Percentiles rank a stretch among this genome's conserved stretches.
Evolutionary conservation across 441 rosid species (phyloP).

Genomic region (Corymbia calophylla): DNA sequence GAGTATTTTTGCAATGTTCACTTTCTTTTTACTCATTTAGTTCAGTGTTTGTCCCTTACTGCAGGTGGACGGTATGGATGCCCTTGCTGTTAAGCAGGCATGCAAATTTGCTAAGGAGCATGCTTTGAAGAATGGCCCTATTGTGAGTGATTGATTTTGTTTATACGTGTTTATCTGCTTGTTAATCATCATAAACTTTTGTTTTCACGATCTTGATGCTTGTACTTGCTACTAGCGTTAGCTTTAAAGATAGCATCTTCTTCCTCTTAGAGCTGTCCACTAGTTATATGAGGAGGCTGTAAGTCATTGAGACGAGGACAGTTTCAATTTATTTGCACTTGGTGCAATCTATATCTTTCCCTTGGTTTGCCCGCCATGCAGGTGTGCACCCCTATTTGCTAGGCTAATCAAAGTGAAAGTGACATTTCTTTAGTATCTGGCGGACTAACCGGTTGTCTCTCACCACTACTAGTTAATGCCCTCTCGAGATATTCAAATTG

Average conservation of each 20-base stretch:
- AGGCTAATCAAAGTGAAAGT: not conserved
- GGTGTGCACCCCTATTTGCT: not conserved
- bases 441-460: not conserved
- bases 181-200: not conserved
- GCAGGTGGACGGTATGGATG: conserved; percentile 99
- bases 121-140: conserved; percentile 87
- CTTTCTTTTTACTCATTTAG: not conserved
- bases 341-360: not conserved
- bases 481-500: not conserved
- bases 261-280: not conserved
- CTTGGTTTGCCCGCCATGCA: not conserved
- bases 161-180: not conserved
- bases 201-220: not conserved
- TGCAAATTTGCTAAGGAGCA: conserved; percentile 87
- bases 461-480: not conserved
- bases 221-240: not conserved
- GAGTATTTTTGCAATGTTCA: not conserved
- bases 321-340: not conserved
- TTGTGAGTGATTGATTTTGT: conserved; percentile 40
- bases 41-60: not conserved
- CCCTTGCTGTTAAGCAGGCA: conserved; percentile 87
- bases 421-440: not conserved
- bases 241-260: not conserved
- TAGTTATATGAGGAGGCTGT: not conserved
- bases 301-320: not conserved